phyloP scores from a whole-genome alignment of 148 eudicot species.

The Salicornia ramosissima region DNA sequence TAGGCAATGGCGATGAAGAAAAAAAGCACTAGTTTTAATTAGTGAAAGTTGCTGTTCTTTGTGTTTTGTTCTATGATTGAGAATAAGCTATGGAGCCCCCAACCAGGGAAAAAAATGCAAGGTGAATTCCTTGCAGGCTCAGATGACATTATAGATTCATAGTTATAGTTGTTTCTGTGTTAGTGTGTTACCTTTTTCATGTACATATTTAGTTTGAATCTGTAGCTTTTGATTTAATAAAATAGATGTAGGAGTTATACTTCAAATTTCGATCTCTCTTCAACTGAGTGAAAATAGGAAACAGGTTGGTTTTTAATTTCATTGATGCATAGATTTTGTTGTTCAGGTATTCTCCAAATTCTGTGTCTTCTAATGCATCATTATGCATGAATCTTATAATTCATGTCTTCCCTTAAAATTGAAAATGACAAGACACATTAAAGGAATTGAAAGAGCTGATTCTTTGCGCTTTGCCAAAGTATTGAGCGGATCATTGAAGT shows the following conservation, averaged over 20 bases:
- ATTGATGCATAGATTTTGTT: not conserved
- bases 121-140: slow-evolving; percentile 7
- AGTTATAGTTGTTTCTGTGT: not conserved
- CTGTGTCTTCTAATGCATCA: no score
- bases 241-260: not conserved
- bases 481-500: no score
- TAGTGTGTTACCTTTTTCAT: not conserved
- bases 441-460: no score
- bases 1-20: slow-evolving; percentile 10
- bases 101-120: slow-evolving; percentile 7
- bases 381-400: no score
- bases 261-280: not conserved
- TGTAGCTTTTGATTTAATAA: no score
- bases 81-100: slow-evolving; percentile 10
- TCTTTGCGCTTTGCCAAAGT: no score
- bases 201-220: not conserved
- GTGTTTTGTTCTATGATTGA: not conserved
- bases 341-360: no score
- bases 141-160: not conserved
- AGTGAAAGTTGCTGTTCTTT: not conserved
- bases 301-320: not conserved
- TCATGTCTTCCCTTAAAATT: no score
- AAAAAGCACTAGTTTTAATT: not conserved
- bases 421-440: no score
- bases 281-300: not conserved